Base-by-base conservation (phyloP, 805 yeast species). In the Candida endomychidarum region DNA sequence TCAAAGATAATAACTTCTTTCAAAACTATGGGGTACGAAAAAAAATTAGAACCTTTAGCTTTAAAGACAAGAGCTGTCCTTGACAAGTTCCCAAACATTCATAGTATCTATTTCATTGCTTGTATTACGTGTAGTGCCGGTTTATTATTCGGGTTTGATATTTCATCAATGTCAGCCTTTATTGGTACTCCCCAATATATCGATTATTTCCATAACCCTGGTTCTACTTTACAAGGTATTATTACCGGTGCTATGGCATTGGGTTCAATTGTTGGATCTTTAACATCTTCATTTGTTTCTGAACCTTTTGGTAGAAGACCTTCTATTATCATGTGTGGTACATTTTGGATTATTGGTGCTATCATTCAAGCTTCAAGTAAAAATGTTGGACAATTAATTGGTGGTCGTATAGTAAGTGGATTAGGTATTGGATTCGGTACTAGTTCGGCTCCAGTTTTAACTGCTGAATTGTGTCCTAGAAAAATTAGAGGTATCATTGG, bases 161-260 rank as follows among this genome's bases (percentile, higher is more conserved):
- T 83, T 39, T 78, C 91, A 2, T 84, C 95, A 0, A 77, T 86
- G 69, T 77, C 90, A 1, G 81, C 86, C 2, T 83, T 86, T 51
- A 67, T 86, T 29, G 62, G 67, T 47, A 54, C 54, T 23, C 31
- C 14, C 0, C 63, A 67, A 12, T 86, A 86, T 57, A 56, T 57
- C 23, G 48, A 58, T 0, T 80, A 60, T 51, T 86, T 86, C 61
- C 49, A 73, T 45, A 36, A 58, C 25, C 52, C 51, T 12, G 57
- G 65, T 25, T 69, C 88, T 0, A 55, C 71, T 2, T 53, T 65
- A 29, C 93, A 86, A 59, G 95, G 95, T 20, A 72, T 85, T 41
- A 76, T 86, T 47, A 83, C 88, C 10, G 80, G 88, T 3, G 64
- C 87, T 5, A 83, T 81, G 80, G 78, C 93, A 14, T 79, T 81